phyloP scores from a whole-genome alignment of 2,329 filamentous ascomycete species.

The Orbilia javanica region DNA sequence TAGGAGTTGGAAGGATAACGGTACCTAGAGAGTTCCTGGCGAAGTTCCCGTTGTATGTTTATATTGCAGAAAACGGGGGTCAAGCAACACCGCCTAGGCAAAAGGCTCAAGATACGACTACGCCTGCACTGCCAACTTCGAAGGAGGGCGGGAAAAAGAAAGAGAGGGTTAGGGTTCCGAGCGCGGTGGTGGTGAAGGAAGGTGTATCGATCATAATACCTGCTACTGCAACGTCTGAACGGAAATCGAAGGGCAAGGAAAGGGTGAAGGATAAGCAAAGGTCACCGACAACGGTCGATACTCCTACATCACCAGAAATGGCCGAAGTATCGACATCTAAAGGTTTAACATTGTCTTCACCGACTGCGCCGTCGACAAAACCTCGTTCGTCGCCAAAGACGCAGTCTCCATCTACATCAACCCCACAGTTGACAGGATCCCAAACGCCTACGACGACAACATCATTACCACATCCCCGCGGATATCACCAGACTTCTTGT shows the following conservation, averaged over 20 bases:
- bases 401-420: conserved; percentile 6
- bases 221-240: conserved; percentile 58
- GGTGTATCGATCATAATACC: conserved; percentile 55
- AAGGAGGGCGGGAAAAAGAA: conserved; percentile 19
- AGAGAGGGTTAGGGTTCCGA: conserved; percentile 15
- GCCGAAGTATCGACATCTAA: conserved; percentile 15
- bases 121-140: conserved; percentile 49
- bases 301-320: not conserved
- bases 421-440: not conserved
- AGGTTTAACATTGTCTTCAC: conserved; percentile 16
- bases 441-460: not conserved
- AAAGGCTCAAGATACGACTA: conserved; percentile 41
- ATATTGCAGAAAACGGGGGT: conserved; percentile 67
- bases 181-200: conserved; percentile 58
- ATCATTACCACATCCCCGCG: conserved; percentile 62
- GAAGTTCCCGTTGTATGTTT: conserved; percentile 82
- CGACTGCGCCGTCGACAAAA: not conserved
- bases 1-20: conserved; percentile 84
- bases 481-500: conserved; percentile 80
- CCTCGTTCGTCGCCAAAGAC: not conserved
- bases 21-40: conserved; percentile 80
- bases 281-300: not conserved
- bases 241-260: conserved; percentile 18
- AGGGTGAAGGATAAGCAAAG: not conserved
- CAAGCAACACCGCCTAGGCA: conserved; percentile 61